These are phyloP conservation scores for Phaeolepiota aurea DNA, from an alignment of 768 basidiomycete species.

Conservation along the genomic window DNA sequence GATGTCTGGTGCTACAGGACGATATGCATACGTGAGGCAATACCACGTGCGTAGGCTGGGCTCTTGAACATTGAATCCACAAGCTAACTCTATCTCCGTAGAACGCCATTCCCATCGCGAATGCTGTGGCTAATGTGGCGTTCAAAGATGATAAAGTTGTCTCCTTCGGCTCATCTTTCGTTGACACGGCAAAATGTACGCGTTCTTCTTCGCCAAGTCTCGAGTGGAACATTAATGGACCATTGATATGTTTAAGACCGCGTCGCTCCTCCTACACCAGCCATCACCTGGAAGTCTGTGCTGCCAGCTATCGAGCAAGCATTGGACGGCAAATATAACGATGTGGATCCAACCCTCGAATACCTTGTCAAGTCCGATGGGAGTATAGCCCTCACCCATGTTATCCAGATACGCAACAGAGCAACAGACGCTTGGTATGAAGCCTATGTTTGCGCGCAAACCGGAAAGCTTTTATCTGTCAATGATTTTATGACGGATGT, in stretches of 20 bases:
- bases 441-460: conserved; percentile 49
- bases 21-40: conserved; percentile 17
- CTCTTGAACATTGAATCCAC: not conserved
- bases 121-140: conserved; percentile 27
- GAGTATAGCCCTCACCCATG: conserved; percentile 29
- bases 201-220: too few species aligned
- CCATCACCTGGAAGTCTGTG: conserved; percentile 24
- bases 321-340: conserved; percentile 30
- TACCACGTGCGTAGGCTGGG: conserved; percentile 9
- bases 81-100: conserved; percentile 4
- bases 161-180: conserved; percentile 24
- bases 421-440: conserved; percentile 40
- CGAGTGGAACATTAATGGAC: too few species aligned
- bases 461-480: conserved; percentile 37
- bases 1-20: not conserved
- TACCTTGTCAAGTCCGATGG: conserved; percentile 32
- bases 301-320: conserved; percentile 25
- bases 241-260: too few species aligned
- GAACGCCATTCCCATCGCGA: conserved; percentile 25
- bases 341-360: conserved; percentile 28
- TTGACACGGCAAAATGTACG: conserved; percentile 12
- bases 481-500: conserved; percentile 43
- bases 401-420: conserved; percentile 25
- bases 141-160: conserved; percentile 21
- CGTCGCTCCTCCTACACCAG: conserved; percentile 30